These are phyloP conservation scores for Fusarium dlaminii DNA, from an alignment of 2,329 filamentous ascomycete genomes.

Conservation along the genomic window DNA sequence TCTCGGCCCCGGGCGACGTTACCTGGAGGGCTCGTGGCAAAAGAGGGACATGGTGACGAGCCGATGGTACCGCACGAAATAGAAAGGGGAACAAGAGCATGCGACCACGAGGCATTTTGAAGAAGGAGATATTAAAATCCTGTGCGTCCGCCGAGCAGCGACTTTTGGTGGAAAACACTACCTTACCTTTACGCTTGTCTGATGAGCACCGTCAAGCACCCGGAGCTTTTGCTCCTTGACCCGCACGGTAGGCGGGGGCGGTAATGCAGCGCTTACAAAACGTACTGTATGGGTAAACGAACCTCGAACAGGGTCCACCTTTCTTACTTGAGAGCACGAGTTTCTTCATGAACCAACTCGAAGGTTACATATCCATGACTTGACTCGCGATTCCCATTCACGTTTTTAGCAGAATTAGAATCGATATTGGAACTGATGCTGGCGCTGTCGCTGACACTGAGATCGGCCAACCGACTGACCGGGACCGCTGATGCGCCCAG, in stretches of 20 bases:
- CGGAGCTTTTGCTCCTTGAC: slow-evolving; percentile 51
- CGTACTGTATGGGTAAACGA: slow-evolving; percentile 17
- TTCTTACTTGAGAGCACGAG: slow-evolving; percentile 15
- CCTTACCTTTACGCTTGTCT: slow-evolving; percentile 33
- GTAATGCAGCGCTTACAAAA: slow-evolving; percentile 46
- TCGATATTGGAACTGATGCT: not conserved
- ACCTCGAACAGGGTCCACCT: slow-evolving; percentile 24
- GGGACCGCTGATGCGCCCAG: slow-evolving; percentile 2
- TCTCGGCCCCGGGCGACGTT: slow-evolving; percentile 34
- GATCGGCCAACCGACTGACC: not conserved
- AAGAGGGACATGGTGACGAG: slow-evolving; percentile 36
- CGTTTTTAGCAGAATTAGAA: not conserved
- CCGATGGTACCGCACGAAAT: slow-evolving; percentile 28
- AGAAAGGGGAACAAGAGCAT: slow-evolving; percentile 31
- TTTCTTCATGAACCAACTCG: not conserved
- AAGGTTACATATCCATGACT: not conserved
- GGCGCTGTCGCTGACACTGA: not conserved
- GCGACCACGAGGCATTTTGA: slow-evolving; percentile 47
- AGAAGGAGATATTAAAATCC: slow-evolving; percentile 38
- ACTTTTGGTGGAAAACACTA: slow-evolving; percentile 40
- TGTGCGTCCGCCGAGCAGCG: slow-evolving; percentile 42
- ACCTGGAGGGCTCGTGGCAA: slow-evolving; percentile 39
- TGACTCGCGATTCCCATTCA: not conserved
- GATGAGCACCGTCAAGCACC: slow-evolving; percentile 39
- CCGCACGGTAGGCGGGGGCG: slow-evolving; percentile 43